phyloP scores from a whole-genome alignment of 176 grass and related monocot genomes.

The Rhynchospora pubera region DNA sequence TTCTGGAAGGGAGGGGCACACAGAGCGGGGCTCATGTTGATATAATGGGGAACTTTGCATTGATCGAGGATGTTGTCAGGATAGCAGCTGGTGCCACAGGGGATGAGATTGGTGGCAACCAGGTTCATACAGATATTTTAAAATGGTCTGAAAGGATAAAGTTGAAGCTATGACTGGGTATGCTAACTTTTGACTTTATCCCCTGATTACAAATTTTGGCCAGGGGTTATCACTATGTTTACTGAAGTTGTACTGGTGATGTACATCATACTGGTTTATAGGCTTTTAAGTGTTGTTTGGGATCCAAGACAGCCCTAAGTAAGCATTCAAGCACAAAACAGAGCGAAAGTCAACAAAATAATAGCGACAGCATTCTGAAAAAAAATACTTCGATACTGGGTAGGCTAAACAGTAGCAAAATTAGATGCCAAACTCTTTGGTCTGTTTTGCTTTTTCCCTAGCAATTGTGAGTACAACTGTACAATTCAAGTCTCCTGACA shows the following conservation, averaged over 20 bases:
- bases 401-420: neutral
- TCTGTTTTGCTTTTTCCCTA: neutral
- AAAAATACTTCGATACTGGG: neutral
- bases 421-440: neutral
- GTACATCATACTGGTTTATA: neutral
- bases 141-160: constrained; percentile 94
- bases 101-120: constrained; percentile 40
- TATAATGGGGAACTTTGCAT: constrained; percentile 98
- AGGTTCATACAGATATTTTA: constrained; percentile 75
- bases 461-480: too few species aligned
- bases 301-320: neutral
- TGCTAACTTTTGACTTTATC: neutral
- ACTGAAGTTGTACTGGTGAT: neutral
- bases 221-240: neutral
- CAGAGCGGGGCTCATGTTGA: constrained; percentile 96
- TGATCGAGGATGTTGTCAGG: constrained; percentile 88
- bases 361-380: neutral
- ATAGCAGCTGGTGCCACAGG: constrained; percentile 78
- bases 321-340: neutral
- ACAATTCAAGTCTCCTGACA: neutral
- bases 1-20: constrained; percentile 87
- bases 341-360: neutral
- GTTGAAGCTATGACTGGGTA: constrained; percentile 36
- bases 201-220: neutral
- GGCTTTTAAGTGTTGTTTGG: neutral